Base-by-base conservation (phyloP, 176 grass and related monocot species). In the Secale cereale region DNA sequence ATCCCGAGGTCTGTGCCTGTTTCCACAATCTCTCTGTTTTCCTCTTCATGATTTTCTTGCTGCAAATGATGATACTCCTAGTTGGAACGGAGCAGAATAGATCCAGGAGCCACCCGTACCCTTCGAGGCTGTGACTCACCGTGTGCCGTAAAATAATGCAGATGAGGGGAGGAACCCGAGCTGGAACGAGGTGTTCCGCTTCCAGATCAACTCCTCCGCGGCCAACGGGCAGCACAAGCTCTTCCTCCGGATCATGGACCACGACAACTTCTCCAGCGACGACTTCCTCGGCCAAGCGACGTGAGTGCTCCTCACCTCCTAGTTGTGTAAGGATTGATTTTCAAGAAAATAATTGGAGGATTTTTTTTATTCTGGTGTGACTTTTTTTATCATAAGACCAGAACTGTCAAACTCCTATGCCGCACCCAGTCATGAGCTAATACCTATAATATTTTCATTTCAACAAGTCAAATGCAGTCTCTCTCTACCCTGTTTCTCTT, bases 131-230 rank as follows among this genome's bases (percentile, higher is more conserved):
- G 27, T 32, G 73, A 11, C 54, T 22, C 3, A 57, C 20, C 2
- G 1, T 3, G 59, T 26, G 59, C 16, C 20, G 26, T 41, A 20
- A 36, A 35, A 6, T 29, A 39, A 16, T 69, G 78, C 89, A 97
- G 92, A 84, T 36, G 84, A 90, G 46, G 92, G 94, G 65, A 92
- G 78, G 59, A 94, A 84, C 68, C 94, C 94, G 45, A 66, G 82
- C 79, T 97, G 94, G 94, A 92, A 94, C 67, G 90, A 97, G 78
- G 90, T 93, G 76, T 91, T 97, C 83, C 91, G 87, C 65, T 94
- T 94, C 84, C 75, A 86, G 65, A 87, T 97, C 35, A 90, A 94
- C 74, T 71, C 90, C 6, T 46, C 90, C 0, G 82, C 41, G 20
- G 68, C 70, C 11, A 88, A 65, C 81, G 61, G 20, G 48, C 92